phyloP scores from a whole-genome alignment of 2,329 filamentous ascomycete species.

The Sodiomyces alkalinus region DNA sequence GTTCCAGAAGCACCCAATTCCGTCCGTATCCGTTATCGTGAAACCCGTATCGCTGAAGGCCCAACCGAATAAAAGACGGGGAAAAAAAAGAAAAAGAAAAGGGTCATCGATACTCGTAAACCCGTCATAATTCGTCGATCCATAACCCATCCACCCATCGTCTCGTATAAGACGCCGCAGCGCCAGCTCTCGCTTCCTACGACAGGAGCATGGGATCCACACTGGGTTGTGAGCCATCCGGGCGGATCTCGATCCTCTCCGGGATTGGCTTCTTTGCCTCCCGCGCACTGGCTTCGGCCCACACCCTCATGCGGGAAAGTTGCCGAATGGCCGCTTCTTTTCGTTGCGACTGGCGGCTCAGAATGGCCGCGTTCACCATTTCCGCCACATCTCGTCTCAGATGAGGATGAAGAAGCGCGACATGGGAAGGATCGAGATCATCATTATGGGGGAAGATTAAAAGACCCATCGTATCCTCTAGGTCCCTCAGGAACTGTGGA shows the following conservation, averaged over 20 bases:
- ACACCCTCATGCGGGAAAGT: slow-evolving; percentile 67
- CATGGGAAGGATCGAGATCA: slow-evolving; percentile 59
- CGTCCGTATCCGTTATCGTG: no score
- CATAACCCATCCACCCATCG: no score
- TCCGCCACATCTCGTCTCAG: slow-evolving; percentile 74
- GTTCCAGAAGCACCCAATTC: no score
- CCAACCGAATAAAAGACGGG: no score
- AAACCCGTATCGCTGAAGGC: no score
- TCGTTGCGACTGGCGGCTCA: slow-evolving; percentile 55
- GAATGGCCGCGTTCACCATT: slow-evolving; percentile 76
- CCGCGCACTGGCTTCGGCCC: slow-evolving; percentile 57
- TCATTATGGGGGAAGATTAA: slow-evolving; percentile 76
- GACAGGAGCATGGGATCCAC: slow-evolving; percentile 7
- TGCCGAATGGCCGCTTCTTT: slow-evolving; percentile 71
- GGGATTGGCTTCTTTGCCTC: slow-evolving; percentile 26
- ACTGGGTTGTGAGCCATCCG: slow-evolving; percentile 13
- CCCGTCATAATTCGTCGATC: no score
- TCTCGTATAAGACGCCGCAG: no score
- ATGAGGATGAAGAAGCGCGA: slow-evolving; percentile 61
- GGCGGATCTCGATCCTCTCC: slow-evolving; percentile 22
- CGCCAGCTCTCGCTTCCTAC: no score
- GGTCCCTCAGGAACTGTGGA: slow-evolving; percentile 64
- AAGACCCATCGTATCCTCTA: slow-evolving; percentile 87
- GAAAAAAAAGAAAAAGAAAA: no score
- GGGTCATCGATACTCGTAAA: no score